Conservation (phyloP, 2,329 filamentous ascomycete species). For the Alternaria consortialis region DNA sequence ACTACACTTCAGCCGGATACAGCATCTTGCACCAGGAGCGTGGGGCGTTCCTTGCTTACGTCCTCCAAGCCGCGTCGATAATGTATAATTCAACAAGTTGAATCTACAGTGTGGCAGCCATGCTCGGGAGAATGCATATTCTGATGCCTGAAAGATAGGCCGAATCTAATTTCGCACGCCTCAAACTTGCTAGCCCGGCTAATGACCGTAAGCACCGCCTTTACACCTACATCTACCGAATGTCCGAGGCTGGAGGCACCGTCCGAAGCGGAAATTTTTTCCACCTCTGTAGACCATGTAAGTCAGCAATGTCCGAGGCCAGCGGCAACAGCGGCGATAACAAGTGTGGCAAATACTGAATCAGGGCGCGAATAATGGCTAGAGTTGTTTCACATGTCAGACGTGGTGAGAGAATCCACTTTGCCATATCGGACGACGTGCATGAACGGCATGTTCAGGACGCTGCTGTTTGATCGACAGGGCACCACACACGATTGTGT, state of each 20-base stretch:
- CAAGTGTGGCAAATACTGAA: conserved; percentile 3
- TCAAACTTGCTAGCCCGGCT: conserved; percentile 6
- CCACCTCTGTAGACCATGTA: not conserved
- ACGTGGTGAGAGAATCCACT: conserved; percentile 5
- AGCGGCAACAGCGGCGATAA: not conserved
- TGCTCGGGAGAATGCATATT: not conserved
- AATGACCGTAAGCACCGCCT: conserved; percentile 1
- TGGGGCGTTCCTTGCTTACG: not conserved
- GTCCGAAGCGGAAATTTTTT: not conserved
- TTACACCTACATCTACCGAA: not conserved
- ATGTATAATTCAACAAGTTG: not conserved
- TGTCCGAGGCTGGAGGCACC: conserved; percentile 8
- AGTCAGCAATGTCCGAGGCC: conserved; percentile 13
- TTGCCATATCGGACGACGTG: conserved; percentile 13
- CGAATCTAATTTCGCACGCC: conserved; percentile 3
- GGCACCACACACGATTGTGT: conserved; percentile 10
- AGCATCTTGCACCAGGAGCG: not conserved
- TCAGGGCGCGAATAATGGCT: conserved; percentile 4
- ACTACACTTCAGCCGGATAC: conserved; percentile 4
- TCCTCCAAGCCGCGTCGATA: not conserved
- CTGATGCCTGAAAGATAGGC: conserved; percentile 11
- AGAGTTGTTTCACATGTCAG: conserved; percentile 17
- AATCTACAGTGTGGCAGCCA: conserved; percentile 10
- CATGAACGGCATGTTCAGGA: conserved; percentile 19
- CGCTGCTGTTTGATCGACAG: conserved; percentile 17